Percentiles rank a stretch among this genome's conserved stretches.
phyloP scores from a whole-genome alignment of 345 rosid species.

The Brassica juncea region DNA sequence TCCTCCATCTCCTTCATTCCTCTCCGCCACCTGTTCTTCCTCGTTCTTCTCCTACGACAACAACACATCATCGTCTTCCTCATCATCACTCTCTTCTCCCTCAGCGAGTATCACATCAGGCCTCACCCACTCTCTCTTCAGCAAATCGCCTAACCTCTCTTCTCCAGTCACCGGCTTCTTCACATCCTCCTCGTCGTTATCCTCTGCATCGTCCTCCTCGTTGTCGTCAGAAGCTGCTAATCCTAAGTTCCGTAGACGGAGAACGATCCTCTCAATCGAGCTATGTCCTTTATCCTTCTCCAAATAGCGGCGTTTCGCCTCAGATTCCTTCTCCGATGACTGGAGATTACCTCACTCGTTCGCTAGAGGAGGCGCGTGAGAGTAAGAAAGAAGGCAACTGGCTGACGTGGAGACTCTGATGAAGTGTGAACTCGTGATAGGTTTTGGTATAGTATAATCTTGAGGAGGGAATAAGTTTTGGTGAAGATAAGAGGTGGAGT shows the following conservation, averaged over 20 bases:
- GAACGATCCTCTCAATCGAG: slow-evolving; percentile 82
- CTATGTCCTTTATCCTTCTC: slow-evolving; percentile 55
- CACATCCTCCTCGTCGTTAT: slow-evolving; percentile 30
- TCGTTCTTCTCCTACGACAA: slow-evolving; percentile 68
- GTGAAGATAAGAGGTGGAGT: too few relatives aligned
- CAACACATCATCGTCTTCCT: slow-evolving; percentile 41
- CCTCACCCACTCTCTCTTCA: slow-evolving; percentile 84
- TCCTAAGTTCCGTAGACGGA: slow-evolving; percentile 80
- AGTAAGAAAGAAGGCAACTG: too few relatives aligned
- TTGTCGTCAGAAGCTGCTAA: slow-evolving; percentile 71
- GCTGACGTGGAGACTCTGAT: too few relatives aligned
- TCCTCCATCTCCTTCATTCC: slow-evolving; percentile 26
- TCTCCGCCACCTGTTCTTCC: slow-evolving; percentile 46
- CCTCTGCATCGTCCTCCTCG: slow-evolving; percentile 34
- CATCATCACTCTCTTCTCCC: slow-evolving; percentile 45
- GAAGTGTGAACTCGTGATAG: too few relatives aligned
- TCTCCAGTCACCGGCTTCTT: slow-evolving; percentile 60
- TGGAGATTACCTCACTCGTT: slow-evolving; percentile 29
- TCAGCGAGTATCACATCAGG: slow-evolving; percentile 69
- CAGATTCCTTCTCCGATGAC: slow-evolving; percentile 33
- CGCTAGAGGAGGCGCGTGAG: background rate
- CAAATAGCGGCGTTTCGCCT: slow-evolving; percentile 34
- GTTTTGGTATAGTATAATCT: too few relatives aligned
- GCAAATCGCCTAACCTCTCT: slow-evolving; percentile 74
- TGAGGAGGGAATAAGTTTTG: too few relatives aligned